Conservation (phyloP, 306 rosid species). For the Ormosia emarginata region DNA sequence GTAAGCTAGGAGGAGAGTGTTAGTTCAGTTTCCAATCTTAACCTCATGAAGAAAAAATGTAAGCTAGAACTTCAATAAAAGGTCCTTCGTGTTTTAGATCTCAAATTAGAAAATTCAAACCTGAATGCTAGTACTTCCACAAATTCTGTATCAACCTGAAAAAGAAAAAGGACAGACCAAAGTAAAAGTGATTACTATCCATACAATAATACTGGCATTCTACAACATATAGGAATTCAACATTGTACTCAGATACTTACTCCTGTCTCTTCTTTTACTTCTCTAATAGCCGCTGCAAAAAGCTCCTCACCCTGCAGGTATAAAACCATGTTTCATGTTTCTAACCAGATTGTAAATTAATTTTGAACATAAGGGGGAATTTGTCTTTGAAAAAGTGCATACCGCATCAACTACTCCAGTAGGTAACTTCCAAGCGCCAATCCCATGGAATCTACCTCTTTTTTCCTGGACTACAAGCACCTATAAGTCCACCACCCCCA, state of each 20-base stretch:
- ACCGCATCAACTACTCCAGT: conserved; percentile 57
- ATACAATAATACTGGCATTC: not conserved
- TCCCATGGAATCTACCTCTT: conserved; percentile 43
- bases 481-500: conserved; percentile 20
- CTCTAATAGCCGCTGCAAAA: conserved; percentile 42
- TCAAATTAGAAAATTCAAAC: conserved; percentile 16
- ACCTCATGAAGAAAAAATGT: not conserved
- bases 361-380: not conserved
- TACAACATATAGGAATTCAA: not conserved
- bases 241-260: conserved; percentile 31
- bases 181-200: not conserved
- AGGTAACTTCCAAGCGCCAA: conserved; percentile 53
- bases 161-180: not conserved
- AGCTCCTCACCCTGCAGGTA: conserved; percentile 51
- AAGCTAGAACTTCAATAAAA: not conserved
- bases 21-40: not conserved
- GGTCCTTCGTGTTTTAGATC: not conserved
- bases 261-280: conserved; percentile 66
- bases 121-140: conserved; percentile 49
- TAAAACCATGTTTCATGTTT: not conserved
- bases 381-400: conserved; percentile 6
- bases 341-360: not conserved
- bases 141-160: conserved; percentile 53
- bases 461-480: conserved; percentile 52
- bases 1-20: not conserved